Conservation (phyloP, 1,284 basidiomycete species). For the Ceratobasidium sp. region DNA sequence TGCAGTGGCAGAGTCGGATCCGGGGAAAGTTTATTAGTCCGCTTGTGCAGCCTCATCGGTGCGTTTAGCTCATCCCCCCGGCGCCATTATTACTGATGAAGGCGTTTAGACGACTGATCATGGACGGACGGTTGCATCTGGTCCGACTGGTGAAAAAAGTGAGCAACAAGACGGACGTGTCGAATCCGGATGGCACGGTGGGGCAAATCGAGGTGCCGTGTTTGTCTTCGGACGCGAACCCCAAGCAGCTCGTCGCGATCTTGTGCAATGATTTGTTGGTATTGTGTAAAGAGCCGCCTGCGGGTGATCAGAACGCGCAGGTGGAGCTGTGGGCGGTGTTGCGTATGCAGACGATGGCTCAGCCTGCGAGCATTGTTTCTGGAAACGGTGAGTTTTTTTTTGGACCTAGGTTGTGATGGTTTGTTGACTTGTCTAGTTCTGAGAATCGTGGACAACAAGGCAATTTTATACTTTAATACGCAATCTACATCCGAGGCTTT, state of each 20-base stretch:
- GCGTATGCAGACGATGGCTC: slow-evolving; percentile 88
- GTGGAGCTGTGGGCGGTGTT: slow-evolving; percentile 95
- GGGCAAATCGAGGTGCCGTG: slow-evolving; percentile 89
- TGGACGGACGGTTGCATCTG: slow-evolving; percentile 86
- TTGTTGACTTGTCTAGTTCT: slow-evolving; percentile 58
- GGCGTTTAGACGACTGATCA: slow-evolving; percentile 76
- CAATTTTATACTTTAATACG: slow-evolving; percentile 92
- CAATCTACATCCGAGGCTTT: slow-evolving; percentile 83
- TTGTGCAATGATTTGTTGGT: slow-evolving; percentile 94
- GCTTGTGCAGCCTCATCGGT: slow-evolving; percentile 97
- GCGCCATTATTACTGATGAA: neutral
- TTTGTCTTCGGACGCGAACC: slow-evolving; percentile 83
- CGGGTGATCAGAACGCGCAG: slow-evolving; percentile 73
- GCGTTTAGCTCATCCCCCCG: slow-evolving; percentile 51
- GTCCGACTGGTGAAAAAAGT: slow-evolving; percentile 92
- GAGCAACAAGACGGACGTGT: slow-evolving; percentile 84
- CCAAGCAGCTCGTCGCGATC: slow-evolving; percentile 79
- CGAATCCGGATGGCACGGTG: slow-evolving; percentile 79
- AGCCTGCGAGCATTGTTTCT: slow-evolving; percentile 90
- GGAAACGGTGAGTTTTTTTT: slow-evolving; percentile 74
- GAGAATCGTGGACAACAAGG: slow-evolving; percentile 87
- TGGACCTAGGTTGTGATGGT: slow-evolving; percentile 27
- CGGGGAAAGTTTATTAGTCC: slow-evolving; percentile 93
- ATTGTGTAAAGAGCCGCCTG: slow-evolving; percentile 84
- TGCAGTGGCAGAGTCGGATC: slow-evolving; percentile 94